A percentile compares a stretch with the other conserved stretches of the same genome.
phyloP scores from a whole-genome alignment of 306 rosid genomes.

The Lithocarpus polystachyus region DNA sequence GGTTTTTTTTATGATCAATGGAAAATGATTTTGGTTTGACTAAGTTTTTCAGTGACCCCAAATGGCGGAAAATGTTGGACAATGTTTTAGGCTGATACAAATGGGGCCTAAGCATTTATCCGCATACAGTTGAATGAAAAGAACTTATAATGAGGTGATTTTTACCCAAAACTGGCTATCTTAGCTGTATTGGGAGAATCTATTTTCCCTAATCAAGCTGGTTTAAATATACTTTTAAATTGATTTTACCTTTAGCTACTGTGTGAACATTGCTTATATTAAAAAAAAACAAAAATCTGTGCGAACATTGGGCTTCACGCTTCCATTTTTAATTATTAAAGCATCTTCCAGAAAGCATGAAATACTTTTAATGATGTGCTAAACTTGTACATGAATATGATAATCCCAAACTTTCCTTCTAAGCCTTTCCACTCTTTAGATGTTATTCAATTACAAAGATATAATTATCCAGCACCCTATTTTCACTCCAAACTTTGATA shows the following conservation, averaged over 20 bases:
- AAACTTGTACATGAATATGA: not conserved
- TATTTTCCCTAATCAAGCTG: not conserved
- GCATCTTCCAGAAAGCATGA: not conserved
- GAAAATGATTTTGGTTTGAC: no score
- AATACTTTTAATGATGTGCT: not conserved
- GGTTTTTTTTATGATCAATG: no score
- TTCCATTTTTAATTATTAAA: not conserved
- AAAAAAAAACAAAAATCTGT: no score
- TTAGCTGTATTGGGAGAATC: not conserved
- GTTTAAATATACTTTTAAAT: slow-evolving; percentile 1
- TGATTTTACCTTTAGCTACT: not conserved
- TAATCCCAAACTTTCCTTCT: not conserved
- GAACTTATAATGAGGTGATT: not conserved
- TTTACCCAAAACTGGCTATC: no score
- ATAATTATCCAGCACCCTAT: not conserved
- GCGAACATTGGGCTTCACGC: not conserved
- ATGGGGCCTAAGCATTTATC: not conserved
- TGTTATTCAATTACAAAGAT: not conserved
- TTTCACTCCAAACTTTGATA: not conserved
- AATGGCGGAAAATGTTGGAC: no score
- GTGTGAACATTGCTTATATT: not conserved
- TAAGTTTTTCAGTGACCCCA: no score
- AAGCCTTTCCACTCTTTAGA: not conserved
- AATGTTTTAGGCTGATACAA: no score
- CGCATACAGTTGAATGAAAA: not conserved